These are phyloP conservation scores for Fragaria vesca DNA, from an alignment of 306 rosid genomes.

Conservation along the genomic window DNA sequence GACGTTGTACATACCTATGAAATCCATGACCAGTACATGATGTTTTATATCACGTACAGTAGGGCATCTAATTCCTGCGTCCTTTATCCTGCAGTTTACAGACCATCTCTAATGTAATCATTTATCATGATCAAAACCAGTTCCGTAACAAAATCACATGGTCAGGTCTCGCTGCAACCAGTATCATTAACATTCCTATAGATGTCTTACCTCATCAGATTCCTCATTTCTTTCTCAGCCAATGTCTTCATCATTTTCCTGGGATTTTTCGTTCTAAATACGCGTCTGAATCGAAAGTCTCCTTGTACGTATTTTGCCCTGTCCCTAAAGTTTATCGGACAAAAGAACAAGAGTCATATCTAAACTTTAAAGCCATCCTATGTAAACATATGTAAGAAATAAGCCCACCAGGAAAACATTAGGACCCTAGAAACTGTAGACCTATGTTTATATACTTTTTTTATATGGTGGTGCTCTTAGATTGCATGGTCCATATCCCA, in stretches of 20 bases:
- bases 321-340: conserved; percentile 54
- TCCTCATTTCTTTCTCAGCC: conserved; percentile 98
- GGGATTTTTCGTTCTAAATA: conserved; percentile 77
- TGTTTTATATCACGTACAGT: conserved; percentile 47
- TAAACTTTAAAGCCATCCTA: neutral
- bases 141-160: neutral
- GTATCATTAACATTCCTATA: neutral
- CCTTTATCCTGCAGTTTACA: conserved; percentile 61
- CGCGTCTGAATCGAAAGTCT: conserved; percentile 71
- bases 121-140: neutral
- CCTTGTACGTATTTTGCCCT: conserved; percentile 90
- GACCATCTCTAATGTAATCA: neutral
- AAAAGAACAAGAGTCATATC: conserved; percentile 14
- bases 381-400: neutral
- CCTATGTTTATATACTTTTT: too few relatives aligned
- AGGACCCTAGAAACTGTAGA: neutral
- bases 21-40: conserved; percentile 87
- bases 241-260: conserved; percentile 91
- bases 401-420: neutral
- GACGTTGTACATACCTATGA: conserved; percentile 51
- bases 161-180: neutral
- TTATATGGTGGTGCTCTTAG: neutral
- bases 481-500: neutral
- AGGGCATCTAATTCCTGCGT: conserved; percentile 85
- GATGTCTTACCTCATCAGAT: conserved; percentile 45